These are phyloP conservation scores for Flaveria robusta DNA, from an alignment of 129 eudicot species.

Conservation along the genomic window DNA sequence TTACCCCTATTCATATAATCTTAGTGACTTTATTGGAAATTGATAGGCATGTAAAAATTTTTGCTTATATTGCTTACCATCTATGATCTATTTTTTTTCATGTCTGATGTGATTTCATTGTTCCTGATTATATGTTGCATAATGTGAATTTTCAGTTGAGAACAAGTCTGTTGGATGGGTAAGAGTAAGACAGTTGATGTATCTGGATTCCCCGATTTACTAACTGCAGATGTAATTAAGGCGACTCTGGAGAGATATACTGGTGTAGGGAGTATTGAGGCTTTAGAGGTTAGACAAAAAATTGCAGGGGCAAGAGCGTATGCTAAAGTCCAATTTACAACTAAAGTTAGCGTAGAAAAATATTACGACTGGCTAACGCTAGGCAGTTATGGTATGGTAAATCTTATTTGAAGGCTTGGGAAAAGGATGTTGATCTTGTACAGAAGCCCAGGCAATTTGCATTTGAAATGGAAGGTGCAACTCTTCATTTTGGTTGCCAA, in stretches of 20 bases:
- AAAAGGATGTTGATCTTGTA: conserved; percentile 46
- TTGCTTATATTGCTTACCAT: neutral
- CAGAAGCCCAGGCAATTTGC: conserved; percentile 46
- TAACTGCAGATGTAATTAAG: conserved; percentile 50
- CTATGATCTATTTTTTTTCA: conserved; percentile 2
- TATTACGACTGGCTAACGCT: conserved; percentile 34
- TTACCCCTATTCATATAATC: neutral
- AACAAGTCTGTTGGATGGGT: conserved; percentile 49
- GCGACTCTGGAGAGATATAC: conserved; percentile 45
- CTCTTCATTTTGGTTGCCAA: conserved; percentile 74
- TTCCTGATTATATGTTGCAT: conserved; percentile 18
- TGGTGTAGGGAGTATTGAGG: conserved; percentile 63
- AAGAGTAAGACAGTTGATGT: conserved; percentile 79
- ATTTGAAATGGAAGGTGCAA: conserved; percentile 41
- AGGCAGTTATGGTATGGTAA: conserved; percentile 42
- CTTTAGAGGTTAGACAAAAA: conserved; percentile 56
- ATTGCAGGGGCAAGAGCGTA: conserved; percentile 47
- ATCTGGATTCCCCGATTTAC: conserved; percentile 55
- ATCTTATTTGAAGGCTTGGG: conserved; percentile 54
- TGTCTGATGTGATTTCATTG: neutral
- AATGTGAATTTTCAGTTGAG: conserved; percentile 31
- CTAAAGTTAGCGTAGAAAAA: conserved; percentile 35
- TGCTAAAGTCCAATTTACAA: conserved; percentile 67
- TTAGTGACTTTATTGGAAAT: neutral
- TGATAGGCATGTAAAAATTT: neutral